Evolutionary conservation across 371 early-diverging fungal species (phyloP).

Genomic region (Mucor plumbeus): DNA sequence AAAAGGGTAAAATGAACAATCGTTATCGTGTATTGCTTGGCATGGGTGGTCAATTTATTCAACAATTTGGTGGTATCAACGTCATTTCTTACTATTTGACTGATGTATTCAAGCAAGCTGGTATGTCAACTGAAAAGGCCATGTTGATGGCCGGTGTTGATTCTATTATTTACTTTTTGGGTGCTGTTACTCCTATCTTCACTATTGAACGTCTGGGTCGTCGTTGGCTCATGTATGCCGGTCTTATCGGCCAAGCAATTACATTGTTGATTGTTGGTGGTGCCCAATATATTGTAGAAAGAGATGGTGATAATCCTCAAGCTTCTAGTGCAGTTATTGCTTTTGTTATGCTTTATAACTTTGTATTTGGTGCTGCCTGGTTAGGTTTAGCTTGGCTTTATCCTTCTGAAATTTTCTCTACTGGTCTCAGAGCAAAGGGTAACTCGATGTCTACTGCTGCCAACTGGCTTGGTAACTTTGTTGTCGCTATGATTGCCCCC

Average conservation of each 20-base stretch:
- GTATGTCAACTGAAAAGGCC: conserved; percentile 46
- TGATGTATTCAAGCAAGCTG: conserved; percentile 51
- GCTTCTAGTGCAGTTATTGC: conserved; percentile 50
- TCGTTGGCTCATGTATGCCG: conserved; percentile 50
- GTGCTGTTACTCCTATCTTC: conserved; percentile 53
- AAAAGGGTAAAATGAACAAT: conserved; percentile 47
- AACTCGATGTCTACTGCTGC: conserved; percentile 65
- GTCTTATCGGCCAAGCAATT: conserved; percentile 41
- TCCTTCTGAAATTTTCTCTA: conserved; percentile 64
- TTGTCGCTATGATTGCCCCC: conserved; percentile 53
- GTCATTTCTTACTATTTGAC: conserved; percentile 50
- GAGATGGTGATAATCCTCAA: conserved; percentile 24
- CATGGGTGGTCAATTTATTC: conserved; percentile 50
- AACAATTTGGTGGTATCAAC: conserved; percentile 54
- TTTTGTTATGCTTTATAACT: conserved; percentile 52
- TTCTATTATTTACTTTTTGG: conserved; percentile 53
- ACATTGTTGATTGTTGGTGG: conserved; percentile 50
- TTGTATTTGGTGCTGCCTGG: conserved; percentile 66
- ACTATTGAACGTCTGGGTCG: conserved; percentile 54
- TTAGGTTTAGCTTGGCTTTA: conserved; percentile 61
- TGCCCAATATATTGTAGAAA: conserved; percentile 42
- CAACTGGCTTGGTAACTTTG: conserved; percentile 71
- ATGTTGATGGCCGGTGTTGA: conserved; percentile 56
- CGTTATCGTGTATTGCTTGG: conserved; percentile 49
- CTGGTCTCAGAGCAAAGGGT: conserved; percentile 48